Percentiles rank a stretch among this genome's conserved stretches.
Evolutionary conservation across 805 yeast genomes (phyloP).

Genomic region (Pichia gijzeniarum): DNA sequence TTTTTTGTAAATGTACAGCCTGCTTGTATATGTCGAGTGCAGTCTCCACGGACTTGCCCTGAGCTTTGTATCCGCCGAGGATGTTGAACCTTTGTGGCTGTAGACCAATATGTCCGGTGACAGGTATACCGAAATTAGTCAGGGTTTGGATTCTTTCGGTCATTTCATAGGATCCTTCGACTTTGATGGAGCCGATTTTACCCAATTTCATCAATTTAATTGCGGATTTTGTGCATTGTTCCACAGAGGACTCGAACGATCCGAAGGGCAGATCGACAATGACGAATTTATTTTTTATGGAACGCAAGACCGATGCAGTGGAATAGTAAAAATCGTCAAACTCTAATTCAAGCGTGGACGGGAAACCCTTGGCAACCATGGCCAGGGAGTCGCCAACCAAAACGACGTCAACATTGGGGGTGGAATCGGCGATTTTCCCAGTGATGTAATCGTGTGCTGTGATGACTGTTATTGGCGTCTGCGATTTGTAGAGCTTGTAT

Average conservation of each 20-base stretch:
- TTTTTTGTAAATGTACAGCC: constrained; percentile 60
- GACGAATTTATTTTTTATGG: constrained; percentile 55
- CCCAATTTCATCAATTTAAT: constrained; percentile 49
- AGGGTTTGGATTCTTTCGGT: constrained; percentile 50
- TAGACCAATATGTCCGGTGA: constrained; percentile 85
- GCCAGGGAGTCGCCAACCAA: constrained; percentile 91
- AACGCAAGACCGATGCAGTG: constrained; percentile 70
- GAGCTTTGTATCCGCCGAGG: constrained; percentile 83
- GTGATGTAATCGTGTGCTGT: constrained; percentile 89
- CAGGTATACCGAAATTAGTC: constrained; percentile 72
- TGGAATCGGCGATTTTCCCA: constrained; percentile 56
- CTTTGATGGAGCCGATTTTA: constrained; percentile 64
- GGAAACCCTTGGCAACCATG: constrained; percentile 83
- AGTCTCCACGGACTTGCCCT: constrained; percentile 53
- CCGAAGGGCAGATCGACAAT: constrained; percentile 92
- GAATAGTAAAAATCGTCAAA: constrained; percentile 78
- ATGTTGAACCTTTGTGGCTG: constrained; percentile 83
- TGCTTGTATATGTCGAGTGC: constrained; percentile 58
- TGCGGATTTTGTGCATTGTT: constrained; percentile 58
- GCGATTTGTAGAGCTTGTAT: constrained; percentile 13
- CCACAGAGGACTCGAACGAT: constrained; percentile 57
- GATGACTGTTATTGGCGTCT: constrained; percentile 25
- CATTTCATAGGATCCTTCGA: constrained; percentile 73
- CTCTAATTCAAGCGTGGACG: constrained; percentile 65
- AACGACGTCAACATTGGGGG: constrained; percentile 59